Base-by-base conservation (phyloP, 1,284 basidiomycete species). In the Fomitopsis betulina region DNA sequence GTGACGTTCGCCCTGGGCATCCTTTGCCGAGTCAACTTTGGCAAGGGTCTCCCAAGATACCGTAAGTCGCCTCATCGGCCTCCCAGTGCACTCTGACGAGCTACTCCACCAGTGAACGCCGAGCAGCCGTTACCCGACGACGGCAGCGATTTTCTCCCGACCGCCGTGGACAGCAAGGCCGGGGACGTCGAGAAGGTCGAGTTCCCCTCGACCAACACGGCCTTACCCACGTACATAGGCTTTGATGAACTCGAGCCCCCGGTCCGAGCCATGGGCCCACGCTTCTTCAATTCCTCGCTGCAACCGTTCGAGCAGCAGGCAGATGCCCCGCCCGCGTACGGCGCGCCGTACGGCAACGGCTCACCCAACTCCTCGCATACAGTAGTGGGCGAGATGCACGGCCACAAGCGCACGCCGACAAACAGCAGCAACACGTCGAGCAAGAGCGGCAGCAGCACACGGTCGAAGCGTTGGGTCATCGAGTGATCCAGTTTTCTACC, bases 1-100 rank as follows among this genome's bases (percentile, higher is more conserved):
- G 54, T 77, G 42, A 77, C 83, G 0, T 75, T 90, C 62, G 65
- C 84, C 52, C 69, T 92, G 39, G 89, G 87, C 17, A 65, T 89
- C 42, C 61, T 85, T 59, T 91, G 89, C 66, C 79, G 84, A 32
- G 68, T 82, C 66, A 91, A 91, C 73, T 92, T 91, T 63, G 87
- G 85, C 59, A 87, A 86, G 68, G 89, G 89, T 25, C 74, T 93
- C 59, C 71, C 79, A 54, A 81, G 79, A 35, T 85, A 87, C 69
- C 73, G 89, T 91, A 65, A 73, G 87, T 79, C 15, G 51, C 17
- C 40, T 49, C 12, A 9, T 33, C 17, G 19, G 12, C 15, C 5
- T 33, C 9, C 8, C 47, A 43, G 38, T 35, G 45, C 6, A 32
- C 47, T 25, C 42, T 35, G 8, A 43, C 19, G 15, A 35, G 37